phyloP scores from a whole-genome alignment of 2,329 filamentous ascomycete genomes.

The Rhinocladiella similis region DNA sequence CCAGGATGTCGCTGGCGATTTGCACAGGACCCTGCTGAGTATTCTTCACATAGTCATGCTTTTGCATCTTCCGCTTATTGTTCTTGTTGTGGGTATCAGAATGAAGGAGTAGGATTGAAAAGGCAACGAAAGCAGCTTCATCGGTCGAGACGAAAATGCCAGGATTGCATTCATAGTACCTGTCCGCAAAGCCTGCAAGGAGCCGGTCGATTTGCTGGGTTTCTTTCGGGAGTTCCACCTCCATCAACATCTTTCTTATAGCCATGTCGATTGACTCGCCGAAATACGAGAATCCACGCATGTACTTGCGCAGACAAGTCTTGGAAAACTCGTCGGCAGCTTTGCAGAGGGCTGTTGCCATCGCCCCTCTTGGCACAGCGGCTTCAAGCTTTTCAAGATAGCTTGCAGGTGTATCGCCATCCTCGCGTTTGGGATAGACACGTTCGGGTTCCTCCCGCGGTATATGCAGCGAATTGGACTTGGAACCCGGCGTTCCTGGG shows the following conservation, averaged over 20 bases:
- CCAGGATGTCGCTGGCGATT: conserved; percentile 73
- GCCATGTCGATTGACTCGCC: conserved; percentile 98
- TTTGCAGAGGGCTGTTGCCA: conserved; percentile 83
- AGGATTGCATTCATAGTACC: conserved; percentile 97
- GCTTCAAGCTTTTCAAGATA: conserved; percentile 85
- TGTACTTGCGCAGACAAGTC: conserved; percentile 86
- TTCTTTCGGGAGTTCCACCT: conserved; percentile 92
- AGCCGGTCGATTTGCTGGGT: conserved; percentile 97
- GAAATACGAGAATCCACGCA: conserved; percentile 92
- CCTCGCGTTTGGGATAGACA: conserved; percentile 73
- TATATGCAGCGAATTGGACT: conserved; percentile 79
- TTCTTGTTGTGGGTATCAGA: conserved; percentile 99
- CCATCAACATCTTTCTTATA: conserved; percentile 91
- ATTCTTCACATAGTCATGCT: conserved; percentile 91
- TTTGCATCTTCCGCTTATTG: conserved; percentile 99
- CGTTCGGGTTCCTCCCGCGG: conserved; percentile 62
- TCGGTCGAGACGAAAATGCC: conserved; percentile 75
- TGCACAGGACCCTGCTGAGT: conserved; percentile 89
- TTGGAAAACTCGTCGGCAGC: conserved; percentile 80
- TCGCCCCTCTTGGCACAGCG: conserved; percentile 73
- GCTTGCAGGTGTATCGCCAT: conserved; percentile 85
- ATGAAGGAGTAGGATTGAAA: conserved; percentile 92
- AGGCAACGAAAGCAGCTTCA: conserved; percentile 97
- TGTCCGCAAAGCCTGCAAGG: conserved; percentile 88
- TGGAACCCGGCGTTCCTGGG: conserved; percentile 71